Evolutionary conservation across 441 rosid genomes (phyloP), one percentile per base, ranked within the genome.

Genomic region (Pelargonium citronellum): DNA sequence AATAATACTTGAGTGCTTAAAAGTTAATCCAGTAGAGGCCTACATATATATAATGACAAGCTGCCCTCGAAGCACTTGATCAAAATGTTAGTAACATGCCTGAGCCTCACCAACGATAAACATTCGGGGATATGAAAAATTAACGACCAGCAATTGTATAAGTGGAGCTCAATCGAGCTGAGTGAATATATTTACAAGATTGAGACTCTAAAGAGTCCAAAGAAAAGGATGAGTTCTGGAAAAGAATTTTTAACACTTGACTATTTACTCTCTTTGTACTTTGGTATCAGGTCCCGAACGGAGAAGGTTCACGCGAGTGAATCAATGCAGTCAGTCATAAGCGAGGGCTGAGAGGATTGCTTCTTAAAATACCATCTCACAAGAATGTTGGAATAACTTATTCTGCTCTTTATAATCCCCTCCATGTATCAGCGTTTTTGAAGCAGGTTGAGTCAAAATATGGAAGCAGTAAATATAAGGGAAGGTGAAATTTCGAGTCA

Each of bases 231-330:
- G 83, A 79, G 83, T 84, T 78, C 87, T 83, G 41, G 64, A 85
- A 84, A 82, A 75, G 80, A 80, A 20, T 67, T 63, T 71, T 64
- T 51, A 68, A 74, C 77, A 46, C 81, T 78, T 71, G 81, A 63
- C 75, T 86, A 87, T 87, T 77, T 83, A 84, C 89, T 81, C 86
- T 73, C 47, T 34, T 76, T 71, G 71, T 75, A 75, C 77, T 86
- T 66, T n/a, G 67, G 9, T 20, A 11, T 58, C 74, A 43, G 69
- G 71, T 73, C 70, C 70, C 73, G 37, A 16, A 7, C 24, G 19
- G 62, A 64, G 62, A 30, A 66, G 73, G 76, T 53, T 69, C 77
- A 67, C 41, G 64, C 58, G 73, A 24, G 30, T 24, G 73, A 66
- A 77, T 57, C 73, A 73, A 64, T 47, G 69, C 71, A 9, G 70